Conservation (phyloP, 106 monocot genomes). For the Xerophyta viscosa region DNA sequence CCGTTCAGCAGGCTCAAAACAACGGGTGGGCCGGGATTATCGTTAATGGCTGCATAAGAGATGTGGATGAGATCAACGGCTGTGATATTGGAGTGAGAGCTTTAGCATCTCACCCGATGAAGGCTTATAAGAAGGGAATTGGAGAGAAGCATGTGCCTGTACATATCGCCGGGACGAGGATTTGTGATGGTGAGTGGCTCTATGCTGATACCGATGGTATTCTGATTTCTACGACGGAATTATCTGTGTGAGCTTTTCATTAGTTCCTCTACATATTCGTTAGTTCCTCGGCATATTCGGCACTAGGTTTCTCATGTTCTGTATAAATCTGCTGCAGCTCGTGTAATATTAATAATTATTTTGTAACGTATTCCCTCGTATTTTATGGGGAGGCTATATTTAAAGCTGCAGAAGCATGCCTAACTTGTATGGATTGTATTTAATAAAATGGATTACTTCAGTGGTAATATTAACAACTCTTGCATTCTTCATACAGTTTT, state of each 20-base stretch:
- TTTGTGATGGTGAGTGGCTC: conserved; percentile 2
- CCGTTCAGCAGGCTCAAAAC: conserved; percentile 1
- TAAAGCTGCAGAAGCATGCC: too few relatives aligned
- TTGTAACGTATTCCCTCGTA: too few relatives aligned
- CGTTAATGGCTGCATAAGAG: conserved; percentile 2
- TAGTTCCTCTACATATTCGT: too few relatives aligned
- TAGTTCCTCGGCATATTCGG: too few relatives aligned
- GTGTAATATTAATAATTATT: neutral
- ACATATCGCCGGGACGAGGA: neutral
- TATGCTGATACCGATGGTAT: conserved; percentile 2
- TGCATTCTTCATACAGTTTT: too few relatives aligned
- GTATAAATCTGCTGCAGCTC: too few relatives aligned
- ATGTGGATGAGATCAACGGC: neutral
- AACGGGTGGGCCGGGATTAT: neutral
- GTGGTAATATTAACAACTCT: too few relatives aligned
- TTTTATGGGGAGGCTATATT: too few relatives aligned
- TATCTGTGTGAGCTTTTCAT: neutral
- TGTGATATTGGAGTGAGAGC: conserved; percentile 4
- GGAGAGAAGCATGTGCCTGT: conserved; percentile 2
- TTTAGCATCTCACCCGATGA: neutral
- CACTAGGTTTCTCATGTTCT: too few relatives aligned
- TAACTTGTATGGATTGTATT: too few relatives aligned
- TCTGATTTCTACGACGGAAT: neutral
- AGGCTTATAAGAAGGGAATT: conserved; percentile 3
- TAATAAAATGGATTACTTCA: too few relatives aligned